Conservation (phyloP, 2,329 filamentous ascomycete species). For the Purpureocillium takamizusanense region DNA sequence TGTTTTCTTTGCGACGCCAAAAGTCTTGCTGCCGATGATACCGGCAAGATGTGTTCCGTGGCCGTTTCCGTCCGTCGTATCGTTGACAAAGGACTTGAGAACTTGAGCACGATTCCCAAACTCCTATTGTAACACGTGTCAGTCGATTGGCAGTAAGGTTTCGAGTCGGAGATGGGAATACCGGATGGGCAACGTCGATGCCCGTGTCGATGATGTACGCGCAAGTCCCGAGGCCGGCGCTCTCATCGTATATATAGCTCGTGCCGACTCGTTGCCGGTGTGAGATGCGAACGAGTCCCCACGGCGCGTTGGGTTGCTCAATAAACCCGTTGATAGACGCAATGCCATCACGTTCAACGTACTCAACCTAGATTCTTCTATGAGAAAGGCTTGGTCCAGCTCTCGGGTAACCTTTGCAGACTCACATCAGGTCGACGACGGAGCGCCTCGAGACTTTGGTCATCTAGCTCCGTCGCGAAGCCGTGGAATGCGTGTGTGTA, state of each 20-base stretch:
- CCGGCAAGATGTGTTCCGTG: constrained; percentile 33
- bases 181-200: constrained; percentile 19
- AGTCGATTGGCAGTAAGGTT: too few species aligned
- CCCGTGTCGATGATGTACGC: constrained; percentile 34
- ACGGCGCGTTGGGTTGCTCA: constrained; percentile 22
- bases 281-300: constrained; percentile 23
- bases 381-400: too few species aligned
- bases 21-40: constrained; percentile 27
- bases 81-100: not conserved
- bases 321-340: constrained; percentile 13
- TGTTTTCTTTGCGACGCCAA: constrained; percentile 30
- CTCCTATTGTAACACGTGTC: too few species aligned
- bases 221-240: constrained; percentile 22
- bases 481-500: too few species aligned
- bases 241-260: constrained; percentile 20
- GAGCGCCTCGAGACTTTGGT: not conserved
- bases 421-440: too few species aligned
- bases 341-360: too few species aligned
- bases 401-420: too few species aligned
- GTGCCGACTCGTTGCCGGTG: constrained; percentile 11
- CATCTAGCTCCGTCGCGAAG: not conserved
- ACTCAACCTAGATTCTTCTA: too few species aligned
- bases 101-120: constrained; percentile 3
- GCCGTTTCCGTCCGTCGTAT: constrained; percentile 23
- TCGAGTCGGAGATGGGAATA: constrained; percentile 21